Base-by-base conservation (phyloP, 108 stramenopile genomes). In the Discostella pseudostelligera region DNA sequence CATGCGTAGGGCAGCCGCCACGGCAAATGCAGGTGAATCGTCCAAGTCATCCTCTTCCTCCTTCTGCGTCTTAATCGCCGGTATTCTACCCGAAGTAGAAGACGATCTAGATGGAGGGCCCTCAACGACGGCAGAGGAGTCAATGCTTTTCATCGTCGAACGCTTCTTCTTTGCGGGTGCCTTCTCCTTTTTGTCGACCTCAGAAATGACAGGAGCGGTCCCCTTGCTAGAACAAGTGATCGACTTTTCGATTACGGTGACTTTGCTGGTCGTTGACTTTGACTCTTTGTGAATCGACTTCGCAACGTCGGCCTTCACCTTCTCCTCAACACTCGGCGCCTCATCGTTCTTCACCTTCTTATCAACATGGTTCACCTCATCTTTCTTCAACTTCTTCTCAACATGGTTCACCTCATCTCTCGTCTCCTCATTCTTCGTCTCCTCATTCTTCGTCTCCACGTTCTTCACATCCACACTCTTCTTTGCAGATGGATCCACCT, bases 21-120 rank as follows among this genome's bases (percentile, higher is more conserved):
- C 7, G 0, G 67, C 67, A 39, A 58, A 56, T 36, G 22, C 45
- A 5, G 67, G 67, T 21, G 67, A 68, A 58, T 59, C 67, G 42
- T 68, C 67, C 46, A 67, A 12, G 32, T 67, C 43, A 0, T 58
- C 47, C 26, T 28, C 50, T 21, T 21, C 46, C n/a, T 21, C 16
- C 50, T 3, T 4, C 26, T 32, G 32, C 32, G 5, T 32, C 32
- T 32, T 32, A 3, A 32, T 5, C 3, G 32, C 32, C 3, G 32
- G 32, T 5, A 10, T 26, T 9, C 50, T 4, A 14, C 24, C 50
- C 3, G 24, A 11, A 22, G 13, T 11, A 25, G 8, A 0, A 0
- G 44, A 45, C 44, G 50, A 51, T 3, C 22, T 24, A 24, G 25
- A 51, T 14, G 24, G 2, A 12, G 50, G 9, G 0, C 3, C 21